phyloP scores from a whole-genome alignment of 148 eudicot species.

The Camellia lanceoleosa region DNA sequence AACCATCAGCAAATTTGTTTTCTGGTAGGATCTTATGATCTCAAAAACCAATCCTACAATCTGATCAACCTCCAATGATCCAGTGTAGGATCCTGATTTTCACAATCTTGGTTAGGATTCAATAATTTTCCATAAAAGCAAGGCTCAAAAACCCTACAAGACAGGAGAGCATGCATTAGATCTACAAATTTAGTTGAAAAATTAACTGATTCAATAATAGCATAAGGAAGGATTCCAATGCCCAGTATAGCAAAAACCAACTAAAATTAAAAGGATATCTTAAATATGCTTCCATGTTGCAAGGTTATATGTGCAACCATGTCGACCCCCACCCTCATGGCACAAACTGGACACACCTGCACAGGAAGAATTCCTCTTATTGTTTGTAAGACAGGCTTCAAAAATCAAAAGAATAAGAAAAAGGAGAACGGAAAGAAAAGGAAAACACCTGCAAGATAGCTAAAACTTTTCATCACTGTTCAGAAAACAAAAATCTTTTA shows the following conservation, averaged over 20 bases:
- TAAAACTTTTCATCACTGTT: background rate
- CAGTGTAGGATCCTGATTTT: no score
- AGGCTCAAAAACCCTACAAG: background rate
- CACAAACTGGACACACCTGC: slow-evolving; percentile 98
- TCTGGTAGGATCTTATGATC: no score
- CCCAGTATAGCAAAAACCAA: background rate
- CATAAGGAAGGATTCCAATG: background rate
- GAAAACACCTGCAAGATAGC: background rate
- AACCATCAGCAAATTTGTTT: no score
- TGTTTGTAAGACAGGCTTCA: background rate
- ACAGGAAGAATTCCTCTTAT: slow-evolving; percentile 17
- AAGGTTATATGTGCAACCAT: slow-evolving; percentile 96
- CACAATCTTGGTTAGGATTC: background rate
- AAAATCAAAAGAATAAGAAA: background rate
- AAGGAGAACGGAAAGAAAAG: background rate
- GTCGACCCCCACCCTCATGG: slow-evolving; percentile 80
- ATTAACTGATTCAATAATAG: background rate
- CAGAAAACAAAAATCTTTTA: background rate
- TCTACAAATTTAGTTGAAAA: background rate
- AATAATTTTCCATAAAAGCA: background rate
- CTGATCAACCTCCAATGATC: no score
- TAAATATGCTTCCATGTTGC: slow-evolving; percentile 86
- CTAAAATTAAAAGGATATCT: slow-evolving; percentile 77
- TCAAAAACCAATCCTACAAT: no score
- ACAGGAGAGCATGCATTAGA: no score